phyloP scores from a whole-genome alignment of 2,329 filamentous ascomycete species.

The Paecilomyces fulvus region DNA sequence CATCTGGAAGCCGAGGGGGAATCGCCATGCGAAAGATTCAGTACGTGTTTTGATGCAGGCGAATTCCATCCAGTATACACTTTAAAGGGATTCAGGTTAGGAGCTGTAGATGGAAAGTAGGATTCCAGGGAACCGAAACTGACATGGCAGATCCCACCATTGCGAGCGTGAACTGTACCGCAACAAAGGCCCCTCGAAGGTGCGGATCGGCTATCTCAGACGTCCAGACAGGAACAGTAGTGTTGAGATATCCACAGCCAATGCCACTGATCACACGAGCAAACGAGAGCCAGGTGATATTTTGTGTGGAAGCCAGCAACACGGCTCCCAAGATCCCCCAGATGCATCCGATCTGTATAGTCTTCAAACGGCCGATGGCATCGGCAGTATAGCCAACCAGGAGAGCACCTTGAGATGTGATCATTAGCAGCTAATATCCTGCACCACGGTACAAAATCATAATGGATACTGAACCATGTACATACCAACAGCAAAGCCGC shows the following conservation, averaged over 20 bases:
- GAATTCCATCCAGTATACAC: slow-evolving; percentile 23
- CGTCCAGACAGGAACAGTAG: slow-evolving; percentile 18
- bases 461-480: not conserved
- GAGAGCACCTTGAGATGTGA: slow-evolving; percentile 12
- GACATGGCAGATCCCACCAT: slow-evolving; percentile 11
- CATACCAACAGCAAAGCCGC: slow-evolving; percentile 14
- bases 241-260: slow-evolving; percentile 21
- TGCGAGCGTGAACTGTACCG: slow-evolving; percentile 16
- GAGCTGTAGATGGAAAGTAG: not conserved
- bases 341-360: slow-evolving; percentile 16
- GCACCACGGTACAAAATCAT: not conserved
- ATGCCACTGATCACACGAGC: slow-evolving; percentile 17
- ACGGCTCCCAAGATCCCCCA: slow-evolving; percentile 17
- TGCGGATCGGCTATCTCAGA: slow-evolving; percentile 18
- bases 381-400: slow-evolving; percentile 17
- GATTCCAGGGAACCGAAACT: not conserved
- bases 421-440: not conserved
- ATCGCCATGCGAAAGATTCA: slow-evolving; percentile 45
- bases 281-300: slow-evolving; percentile 17
- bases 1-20: slow-evolving; percentile 52
- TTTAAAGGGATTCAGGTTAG: slow-evolving; percentile 4
- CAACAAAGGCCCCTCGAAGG: slow-evolving; percentile 16
- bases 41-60: slow-evolving; percentile 16
- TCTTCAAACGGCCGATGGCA: slow-evolving; percentile 16
- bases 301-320: slow-evolving; percentile 14